phyloP scores from a whole-genome alignment of 148 eudicot genomes.

The Rhododendron ovatum region DNA sequence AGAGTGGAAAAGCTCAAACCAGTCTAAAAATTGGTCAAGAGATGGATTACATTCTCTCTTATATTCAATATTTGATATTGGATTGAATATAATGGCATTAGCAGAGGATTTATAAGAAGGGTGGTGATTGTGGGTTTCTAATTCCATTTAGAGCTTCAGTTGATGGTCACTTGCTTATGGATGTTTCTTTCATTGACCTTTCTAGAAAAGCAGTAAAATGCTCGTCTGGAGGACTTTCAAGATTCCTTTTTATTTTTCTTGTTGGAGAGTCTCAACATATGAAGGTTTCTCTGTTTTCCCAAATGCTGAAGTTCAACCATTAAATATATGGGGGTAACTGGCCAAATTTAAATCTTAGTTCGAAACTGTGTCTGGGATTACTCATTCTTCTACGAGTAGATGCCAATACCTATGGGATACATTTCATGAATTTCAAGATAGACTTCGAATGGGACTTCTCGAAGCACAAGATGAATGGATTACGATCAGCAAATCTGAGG shows the following conservation, averaged over 20 bases:
- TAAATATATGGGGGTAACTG: background rate
- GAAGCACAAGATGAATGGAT: background rate
- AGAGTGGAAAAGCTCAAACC: no score
- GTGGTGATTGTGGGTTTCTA: background rate
- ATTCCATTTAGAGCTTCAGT: background rate
- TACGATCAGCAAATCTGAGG: background rate
- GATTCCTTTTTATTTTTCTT: background rate
- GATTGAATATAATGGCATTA: background rate
- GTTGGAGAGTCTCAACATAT: background rate
- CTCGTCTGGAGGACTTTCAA: background rate
- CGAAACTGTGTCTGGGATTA: background rate
- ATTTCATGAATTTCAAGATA: background rate
- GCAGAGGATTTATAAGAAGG: background rate
- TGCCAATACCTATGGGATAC: background rate
- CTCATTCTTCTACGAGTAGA: background rate
- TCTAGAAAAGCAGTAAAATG: background rate
- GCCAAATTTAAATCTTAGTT: background rate
- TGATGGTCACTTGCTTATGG: background rate
- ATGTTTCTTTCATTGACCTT: background rate
- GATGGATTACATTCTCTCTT: no score
- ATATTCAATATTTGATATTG: background rate
- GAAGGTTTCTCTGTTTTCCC: constrained; percentile 4
- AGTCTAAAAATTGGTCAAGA: no score
- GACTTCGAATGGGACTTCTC: background rate
- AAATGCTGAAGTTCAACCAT: background rate